phyloP scores from a whole-genome alignment of 2,329 filamentous ascomycete species.

The Fusarium falciforme region DNA sequence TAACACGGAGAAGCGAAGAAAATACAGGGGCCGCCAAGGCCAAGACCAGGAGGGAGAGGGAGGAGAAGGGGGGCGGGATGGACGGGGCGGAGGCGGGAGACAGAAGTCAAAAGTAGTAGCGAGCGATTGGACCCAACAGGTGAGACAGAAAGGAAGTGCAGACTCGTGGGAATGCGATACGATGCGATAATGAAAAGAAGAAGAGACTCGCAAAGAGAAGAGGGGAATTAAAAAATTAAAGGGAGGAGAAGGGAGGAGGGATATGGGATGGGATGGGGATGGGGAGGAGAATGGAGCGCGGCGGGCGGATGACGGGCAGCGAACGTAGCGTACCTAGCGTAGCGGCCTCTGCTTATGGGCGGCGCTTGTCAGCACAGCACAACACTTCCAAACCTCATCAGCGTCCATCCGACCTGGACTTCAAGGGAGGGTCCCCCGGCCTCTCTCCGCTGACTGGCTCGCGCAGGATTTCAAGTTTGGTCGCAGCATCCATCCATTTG shows the following conservation, averaged over 20 bases:
- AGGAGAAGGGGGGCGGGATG: not conserved
- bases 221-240: not conserved
- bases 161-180: constrained; percentile 16
- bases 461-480: not conserved
- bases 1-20: constrained; percentile 35
- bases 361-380: not conserved
- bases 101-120: constrained; percentile 26
- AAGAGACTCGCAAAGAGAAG: constrained; percentile 7
- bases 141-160: constrained; percentile 22
- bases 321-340: not conserved
- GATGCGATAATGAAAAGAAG: not conserved
- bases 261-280: constrained; percentile 12
- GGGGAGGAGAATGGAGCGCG: not conserved
- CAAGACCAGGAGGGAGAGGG: constrained; percentile 20
- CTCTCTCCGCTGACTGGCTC: not conserved
- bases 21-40: constrained; percentile 34
- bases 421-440: not conserved
- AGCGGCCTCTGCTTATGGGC: not conserved
- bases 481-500: not conserved
- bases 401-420: not conserved
- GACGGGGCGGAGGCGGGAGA: constrained; percentile 14
- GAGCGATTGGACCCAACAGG: constrained; percentile 34
- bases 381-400: not conserved
- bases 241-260: constrained; percentile 20
- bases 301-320: not conserved